phyloP scores from a whole-genome alignment of 345 rosid species.

The Eucalyptus polybractea region DNA sequence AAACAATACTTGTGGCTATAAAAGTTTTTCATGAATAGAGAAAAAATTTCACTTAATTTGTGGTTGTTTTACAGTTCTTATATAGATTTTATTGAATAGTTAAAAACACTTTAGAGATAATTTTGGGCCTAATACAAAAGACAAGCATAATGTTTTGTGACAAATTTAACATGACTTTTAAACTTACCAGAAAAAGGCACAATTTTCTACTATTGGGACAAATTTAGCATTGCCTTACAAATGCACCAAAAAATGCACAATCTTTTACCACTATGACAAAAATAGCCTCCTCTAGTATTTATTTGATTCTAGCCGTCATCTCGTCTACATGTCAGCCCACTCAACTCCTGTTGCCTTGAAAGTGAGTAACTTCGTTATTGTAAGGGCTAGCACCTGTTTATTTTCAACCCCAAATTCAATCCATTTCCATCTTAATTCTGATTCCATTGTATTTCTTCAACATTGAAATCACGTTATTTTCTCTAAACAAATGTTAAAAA shows the following conservation, averaged over 20 bases:
- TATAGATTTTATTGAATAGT: background rate
- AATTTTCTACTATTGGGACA: background rate
- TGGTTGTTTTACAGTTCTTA: background rate
- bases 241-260: background rate
- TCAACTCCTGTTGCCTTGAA: background rate
- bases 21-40: background rate
- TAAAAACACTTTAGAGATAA: background rate
- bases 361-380: background rate
- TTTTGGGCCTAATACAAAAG: rapidly evolving
- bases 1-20: background rate
- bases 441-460: background rate
- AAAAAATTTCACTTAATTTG: background rate
- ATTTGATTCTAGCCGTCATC: too few relatives aligned
- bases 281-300: background rate
- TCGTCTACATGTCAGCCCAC: background rate
- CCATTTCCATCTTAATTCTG: background rate
- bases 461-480: background rate
- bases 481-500: background rate
- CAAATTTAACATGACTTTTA: background rate
- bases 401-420: background rate
- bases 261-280: background rate
- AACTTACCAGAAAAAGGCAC: background rate
- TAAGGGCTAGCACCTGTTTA: background rate
- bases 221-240: background rate
- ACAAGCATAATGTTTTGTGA: background rate